Evolutionary conservation across 148 eudicot genomes (phyloP).

Genomic region (Amaranthus cruentus): DNA sequence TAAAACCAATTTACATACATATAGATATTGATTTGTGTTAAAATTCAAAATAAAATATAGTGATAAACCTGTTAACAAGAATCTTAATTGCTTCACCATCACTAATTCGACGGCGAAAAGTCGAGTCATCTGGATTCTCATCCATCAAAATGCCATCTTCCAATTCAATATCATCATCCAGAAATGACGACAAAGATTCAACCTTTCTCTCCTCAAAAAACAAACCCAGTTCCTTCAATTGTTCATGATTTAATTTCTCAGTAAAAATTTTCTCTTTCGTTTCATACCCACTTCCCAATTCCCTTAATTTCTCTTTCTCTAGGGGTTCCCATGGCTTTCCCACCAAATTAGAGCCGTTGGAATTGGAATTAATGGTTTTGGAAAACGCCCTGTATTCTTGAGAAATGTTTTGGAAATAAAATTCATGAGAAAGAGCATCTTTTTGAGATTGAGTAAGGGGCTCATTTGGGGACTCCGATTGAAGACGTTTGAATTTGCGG

Average conservation of each 20-base stretch:
- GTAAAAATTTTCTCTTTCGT: slow-evolving; percentile 26
- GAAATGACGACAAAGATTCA: slow-evolving; percentile 49
- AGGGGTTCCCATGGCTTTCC: slow-evolving; percentile 78
- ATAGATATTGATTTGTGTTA: slow-evolving; percentile 1
- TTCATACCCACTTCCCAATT: slow-evolving; percentile 35
- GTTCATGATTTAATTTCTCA: slow-evolving; percentile 48
- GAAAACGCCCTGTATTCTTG: slow-evolving; percentile 53
- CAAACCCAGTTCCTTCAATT: slow-evolving; percentile 67
- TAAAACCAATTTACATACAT: neutral
- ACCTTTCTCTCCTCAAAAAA: slow-evolving; percentile 51
- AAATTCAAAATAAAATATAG: neutral
- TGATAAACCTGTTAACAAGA: slow-evolving; percentile 61
- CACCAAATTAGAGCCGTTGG: slow-evolving; percentile 24
- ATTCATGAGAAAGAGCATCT: slow-evolving; percentile 40
- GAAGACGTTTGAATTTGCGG: slow-evolving; percentile 49
- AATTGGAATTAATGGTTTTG: slow-evolving; percentile 16
- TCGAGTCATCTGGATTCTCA: slow-evolving; percentile 21
- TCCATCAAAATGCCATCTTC: slow-evolving; percentile 41
- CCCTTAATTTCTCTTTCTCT: slow-evolving; percentile 44
- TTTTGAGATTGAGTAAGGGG: slow-evolving; percentile 35
- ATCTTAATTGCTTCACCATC: slow-evolving; percentile 57
- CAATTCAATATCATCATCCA: slow-evolving; percentile 70
- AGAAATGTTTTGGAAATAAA: slow-evolving; percentile 45
- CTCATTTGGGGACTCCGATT: slow-evolving; percentile 24
- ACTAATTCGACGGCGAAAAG: slow-evolving; percentile 27